Conservation (phyloP, 495 filamentous ascomycete species). For the Aspergillus incahuasiensis region DNA sequence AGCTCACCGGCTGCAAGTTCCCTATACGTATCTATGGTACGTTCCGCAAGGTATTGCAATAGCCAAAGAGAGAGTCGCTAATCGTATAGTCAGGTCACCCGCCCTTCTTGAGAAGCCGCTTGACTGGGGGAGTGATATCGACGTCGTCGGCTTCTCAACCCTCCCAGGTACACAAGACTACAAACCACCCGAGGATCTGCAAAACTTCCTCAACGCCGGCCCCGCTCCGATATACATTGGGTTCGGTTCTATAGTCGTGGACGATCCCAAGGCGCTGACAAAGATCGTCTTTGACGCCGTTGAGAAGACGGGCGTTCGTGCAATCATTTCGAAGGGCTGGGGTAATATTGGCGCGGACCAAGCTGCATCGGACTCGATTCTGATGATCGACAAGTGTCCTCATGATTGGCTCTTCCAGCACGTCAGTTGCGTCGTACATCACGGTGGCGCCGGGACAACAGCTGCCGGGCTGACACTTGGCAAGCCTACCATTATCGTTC, state of each 20-base stretch:
- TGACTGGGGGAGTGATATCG: slow-evolving; percentile 68
- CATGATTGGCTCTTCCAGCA: slow-evolving; percentile 78
- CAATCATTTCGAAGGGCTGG: slow-evolving; percentile 74
- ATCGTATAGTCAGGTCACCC: slow-evolving; percentile 61
- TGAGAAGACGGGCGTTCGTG: slow-evolving; percentile 55
- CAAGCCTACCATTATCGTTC: slow-evolving; percentile 67
- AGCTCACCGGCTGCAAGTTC: slow-evolving; percentile 59
- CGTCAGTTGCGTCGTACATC: slow-evolving; percentile 71
- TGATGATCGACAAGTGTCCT: slow-evolving; percentile 73
- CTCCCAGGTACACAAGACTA: slow-evolving; percentile 54
- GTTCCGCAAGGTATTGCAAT: no score
- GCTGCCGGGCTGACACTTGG: slow-evolving; percentile 65
- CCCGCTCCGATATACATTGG: slow-evolving; percentile 72
- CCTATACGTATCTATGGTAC: slow-evolving; percentile 75
- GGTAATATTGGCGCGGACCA: slow-evolving; percentile 62
- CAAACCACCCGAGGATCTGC: slow-evolving; percentile 56
- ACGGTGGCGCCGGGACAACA: slow-evolving; percentile 77
- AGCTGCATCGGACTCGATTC: slow-evolving; percentile 53
- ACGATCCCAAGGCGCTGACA: slow-evolving; percentile 62
- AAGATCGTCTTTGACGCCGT: slow-evolving; percentile 63
- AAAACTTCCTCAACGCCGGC: slow-evolving; percentile 56
- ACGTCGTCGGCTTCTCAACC: slow-evolving; percentile 68
- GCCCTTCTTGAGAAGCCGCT: slow-evolving; percentile 71
- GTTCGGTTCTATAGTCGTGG: slow-evolving; percentile 74
- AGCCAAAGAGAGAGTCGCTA: no score